Evolutionary conservation across 2,329 filamentous ascomycete species (phyloP), one percentile per base, ranked within the genome.

Genomic region (Exophiala spinifera): DNA sequence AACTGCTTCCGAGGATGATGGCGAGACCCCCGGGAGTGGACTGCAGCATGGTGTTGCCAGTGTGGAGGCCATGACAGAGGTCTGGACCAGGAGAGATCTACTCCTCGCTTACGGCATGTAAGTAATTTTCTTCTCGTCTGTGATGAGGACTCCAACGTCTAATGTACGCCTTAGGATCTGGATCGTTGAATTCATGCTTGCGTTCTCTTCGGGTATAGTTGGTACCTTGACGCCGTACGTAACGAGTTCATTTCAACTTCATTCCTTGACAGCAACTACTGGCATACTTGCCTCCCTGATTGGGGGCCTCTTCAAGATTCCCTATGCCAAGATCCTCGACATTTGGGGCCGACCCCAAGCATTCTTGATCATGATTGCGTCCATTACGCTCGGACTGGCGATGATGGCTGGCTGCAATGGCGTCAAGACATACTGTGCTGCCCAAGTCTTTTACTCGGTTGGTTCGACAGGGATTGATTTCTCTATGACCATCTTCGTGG

Each of bases 251-350:
- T 84, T 78, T 57, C 62, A 73, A 37, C 65, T 70, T 3, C 81
- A 84, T 62, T 81, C 79, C 0, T 47, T 55, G 21, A 46, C 43
- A 25, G 71, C 78, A 1, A 74, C 78, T 7, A 79, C 79, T 7
- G 66, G 66, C 34, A 76, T 84, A 56, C 72, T 85, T 44, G 70
- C 79, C 14, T 74, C 67, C 55, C 68, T 84, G 25, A 76, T 85
- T 39, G 76, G 74, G 20, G 82, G 79, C 23, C 69, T 83, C 21
- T 70, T 75, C 53, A 81, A 81, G 64, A 72, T 86, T n/a, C 77
- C 81, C 1, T 71, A 81, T 25, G 81, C 83, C 48, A 85, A 84
- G 66, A 70, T 84, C n/a, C 71, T 86, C 51, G 79, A 86, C 68
- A 72, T 82, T 45, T 85, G 79, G 76, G 83, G 81, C 21, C 79